Conservation (phyloP, 2,329 filamentous ascomycete species). For the Trichoderma sp. region DNA sequence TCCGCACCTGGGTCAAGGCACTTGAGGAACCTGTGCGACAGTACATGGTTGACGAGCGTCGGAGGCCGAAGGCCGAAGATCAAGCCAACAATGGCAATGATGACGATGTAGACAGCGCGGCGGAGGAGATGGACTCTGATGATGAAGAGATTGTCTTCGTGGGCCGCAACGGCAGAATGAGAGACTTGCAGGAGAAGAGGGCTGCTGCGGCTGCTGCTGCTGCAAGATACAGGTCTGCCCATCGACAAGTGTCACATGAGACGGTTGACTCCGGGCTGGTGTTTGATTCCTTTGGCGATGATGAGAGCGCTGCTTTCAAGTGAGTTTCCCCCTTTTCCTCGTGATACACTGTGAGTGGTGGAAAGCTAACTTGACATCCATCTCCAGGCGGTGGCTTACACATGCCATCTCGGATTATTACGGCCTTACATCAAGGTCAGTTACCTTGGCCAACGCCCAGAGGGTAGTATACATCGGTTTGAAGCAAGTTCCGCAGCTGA, state of each 20-base stretch:
- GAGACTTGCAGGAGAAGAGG: conserved; percentile 38
- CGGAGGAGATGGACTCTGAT: conserved; percentile 45
- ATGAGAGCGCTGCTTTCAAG: conserved; percentile 78
- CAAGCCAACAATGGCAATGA: neutral
- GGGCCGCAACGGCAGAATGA: conserved; percentile 64
- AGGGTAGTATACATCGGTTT: conserved; percentile 83
- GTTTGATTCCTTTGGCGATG: conserved; percentile 75
- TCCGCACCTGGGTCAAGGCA: conserved; percentile 75
- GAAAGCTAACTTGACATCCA: neutral
- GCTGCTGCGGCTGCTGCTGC: conserved; percentile 36
- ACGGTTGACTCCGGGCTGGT: conserved; percentile 65
- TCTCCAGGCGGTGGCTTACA: conserved; percentile 77
- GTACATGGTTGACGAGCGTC: conserved; percentile 61
- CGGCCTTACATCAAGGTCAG: conserved; percentile 78
- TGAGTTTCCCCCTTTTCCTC: conserved; percentile 43
- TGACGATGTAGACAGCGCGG: conserved; percentile 30
- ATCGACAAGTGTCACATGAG: conserved; percentile 55
- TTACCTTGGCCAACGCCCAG: conserved; percentile 68
- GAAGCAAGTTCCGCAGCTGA: conserved; percentile 44
- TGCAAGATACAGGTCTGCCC: conserved; percentile 48
- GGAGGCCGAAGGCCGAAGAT: conserved; percentile 5
- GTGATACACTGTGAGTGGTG: neutral
- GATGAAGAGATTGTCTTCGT: conserved; percentile 94
- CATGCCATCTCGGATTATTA: conserved; percentile 93
- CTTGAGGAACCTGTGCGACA: conserved; percentile 80